A percentile compares a stretch with the other conserved stretches of the same genome.
phyloP scores from a whole-genome alignment of 371 early-diverging fungal species.

The Mortierella sp. region DNA sequence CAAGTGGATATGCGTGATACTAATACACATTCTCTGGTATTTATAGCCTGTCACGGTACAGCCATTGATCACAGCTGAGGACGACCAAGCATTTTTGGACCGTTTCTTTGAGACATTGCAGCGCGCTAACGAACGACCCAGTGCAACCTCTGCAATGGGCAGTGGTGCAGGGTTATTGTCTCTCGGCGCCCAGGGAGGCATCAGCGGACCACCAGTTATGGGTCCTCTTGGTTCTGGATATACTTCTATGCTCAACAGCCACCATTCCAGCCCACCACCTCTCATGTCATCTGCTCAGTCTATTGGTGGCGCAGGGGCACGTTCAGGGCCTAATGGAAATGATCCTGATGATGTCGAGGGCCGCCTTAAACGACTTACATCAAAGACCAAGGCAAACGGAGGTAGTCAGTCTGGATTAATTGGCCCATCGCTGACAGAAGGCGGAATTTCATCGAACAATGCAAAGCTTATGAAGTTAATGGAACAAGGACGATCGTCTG shows the following conservation, averaged over 20 bases:
- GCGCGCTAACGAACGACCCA: constrained; percentile 52
- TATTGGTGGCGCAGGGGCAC: constrained; percentile 22
- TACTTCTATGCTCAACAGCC: constrained; percentile 47
- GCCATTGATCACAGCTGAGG: constrained; percentile 71
- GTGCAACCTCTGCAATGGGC: constrained; percentile 38
- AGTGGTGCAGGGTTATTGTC: constrained; percentile 24
- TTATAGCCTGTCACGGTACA: constrained; percentile 56
- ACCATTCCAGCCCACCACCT: constrained; percentile 47
- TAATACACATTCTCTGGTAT: not conserved
- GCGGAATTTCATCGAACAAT: constrained; percentile 26
- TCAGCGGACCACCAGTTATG: constrained; percentile 56
- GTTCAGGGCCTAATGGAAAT: constrained; percentile 29
- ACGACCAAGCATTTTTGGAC: constrained; percentile 88
- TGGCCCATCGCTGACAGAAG: constrained; percentile 39
- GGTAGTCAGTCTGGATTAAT: constrained; percentile 25
- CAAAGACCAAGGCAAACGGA: constrained; percentile 45
- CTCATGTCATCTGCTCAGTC: constrained; percentile 7
- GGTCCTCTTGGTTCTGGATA: constrained; percentile 58
- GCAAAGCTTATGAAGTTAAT: constrained; percentile 31
- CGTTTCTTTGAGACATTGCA: constrained; percentile 79
- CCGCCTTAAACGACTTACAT: constrained; percentile 31
- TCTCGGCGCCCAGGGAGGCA: constrained; percentile 39
- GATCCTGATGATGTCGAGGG: constrained; percentile 38
- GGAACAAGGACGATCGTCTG: constrained; percentile 20
- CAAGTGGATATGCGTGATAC: not conserved